Evolutionary conservation across 495 filamentous ascomycete genomes (phyloP).

Genomic region (Neurospora hispaniola): DNA sequence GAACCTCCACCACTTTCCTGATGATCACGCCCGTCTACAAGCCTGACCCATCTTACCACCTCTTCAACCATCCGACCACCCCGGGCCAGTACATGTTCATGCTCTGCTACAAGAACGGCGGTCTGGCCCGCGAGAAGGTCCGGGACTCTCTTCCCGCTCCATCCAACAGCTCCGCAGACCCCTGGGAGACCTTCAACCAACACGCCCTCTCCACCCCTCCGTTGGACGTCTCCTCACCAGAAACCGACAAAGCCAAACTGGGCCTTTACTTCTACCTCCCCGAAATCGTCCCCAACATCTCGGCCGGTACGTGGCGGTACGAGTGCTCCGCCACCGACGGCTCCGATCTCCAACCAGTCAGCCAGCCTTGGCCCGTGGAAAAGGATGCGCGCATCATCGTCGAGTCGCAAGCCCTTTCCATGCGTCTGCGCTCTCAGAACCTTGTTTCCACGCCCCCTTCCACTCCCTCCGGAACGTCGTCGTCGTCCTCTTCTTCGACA

Average conservation of each 20-base stretch:
- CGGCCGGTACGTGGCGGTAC: constrained; percentile 75
- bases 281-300: constrained; percentile 89
- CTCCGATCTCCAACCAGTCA: constrained; percentile 35
- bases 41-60: constrained; percentile 77
- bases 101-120: constrained; percentile 99
- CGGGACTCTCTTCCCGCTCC: constrained; percentile 52
- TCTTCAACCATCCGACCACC: constrained; percentile 83
- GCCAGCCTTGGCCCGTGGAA: constrained; percentile 26
- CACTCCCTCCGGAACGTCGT: constrained; percentile 2
- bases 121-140: constrained; percentile 79
- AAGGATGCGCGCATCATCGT: constrained; percentile 79
- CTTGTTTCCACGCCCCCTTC: constrained; percentile 50
- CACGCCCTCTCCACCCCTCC: constrained; percentile 52
- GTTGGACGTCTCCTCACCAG: constrained; percentile 42
- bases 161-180: constrained; percentile 23
- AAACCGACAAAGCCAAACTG: constrained; percentile 57
- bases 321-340: constrained; percentile 45
- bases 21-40: constrained; percentile 89
- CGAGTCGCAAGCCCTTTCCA: constrained; percentile 86
- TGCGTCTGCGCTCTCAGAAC: constrained; percentile 69
- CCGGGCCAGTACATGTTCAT: constrained; percentile 90
- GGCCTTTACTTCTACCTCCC: constrained; percentile 90
- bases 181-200: constrained; percentile 72
- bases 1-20: constrained; percentile 91
- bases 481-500: constrained; percentile 7